Evolutionary conservation across 139 green algal genomes (phyloP), one percentile per base, ranked within the genome.

Genomic region (Eudorina sp.): DNA sequence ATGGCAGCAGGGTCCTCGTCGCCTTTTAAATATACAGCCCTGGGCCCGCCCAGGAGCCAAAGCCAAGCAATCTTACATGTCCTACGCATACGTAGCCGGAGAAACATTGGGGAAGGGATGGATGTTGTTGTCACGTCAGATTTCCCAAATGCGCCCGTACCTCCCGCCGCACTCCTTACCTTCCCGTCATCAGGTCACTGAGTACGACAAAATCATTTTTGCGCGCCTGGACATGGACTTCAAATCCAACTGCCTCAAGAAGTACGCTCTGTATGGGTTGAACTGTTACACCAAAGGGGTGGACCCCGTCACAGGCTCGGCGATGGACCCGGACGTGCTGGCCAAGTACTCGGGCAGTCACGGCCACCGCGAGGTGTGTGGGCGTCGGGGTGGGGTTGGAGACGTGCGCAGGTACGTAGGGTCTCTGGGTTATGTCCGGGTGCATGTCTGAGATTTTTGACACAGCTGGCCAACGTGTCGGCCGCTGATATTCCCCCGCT

Each of bases 181-280:
- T 58, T 58, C 23, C 69, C 69, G 34, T 25, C 36, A 25, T 2
- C 73, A 81, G 73, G 43, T 81, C 48, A 83, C 75, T 2, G 75
- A 83, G n/a, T 83, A 83, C 75, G 75, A 83, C 53, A 83, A 51
- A n/a, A 68, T 83, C 31, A 51, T 83, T 0, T 83, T 83, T 21
- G 75, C 75, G 0, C 46, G 75, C 4, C 51, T 83, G 3, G 51
- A 40, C 13, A 34, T 83, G 31, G 75, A 83, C 48, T 69, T 53
- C 19, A 34, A 31, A 19, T 53, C 75, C 48, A 83, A 83, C 53
- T 83, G 75, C 46, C 7, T 25, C 5, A 11, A 0, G 31, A 31
- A 5, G 11, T 11, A 51, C 1, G 18, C 48, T 0, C 45, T 46
- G 19, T 3, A 36, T 9, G 75, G 75, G 13, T 29, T 83, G 14